Evolutionary conservation across 352 stramenopile genomes (phyloP).

Genomic region (Blastocystis hominis): DNA sequence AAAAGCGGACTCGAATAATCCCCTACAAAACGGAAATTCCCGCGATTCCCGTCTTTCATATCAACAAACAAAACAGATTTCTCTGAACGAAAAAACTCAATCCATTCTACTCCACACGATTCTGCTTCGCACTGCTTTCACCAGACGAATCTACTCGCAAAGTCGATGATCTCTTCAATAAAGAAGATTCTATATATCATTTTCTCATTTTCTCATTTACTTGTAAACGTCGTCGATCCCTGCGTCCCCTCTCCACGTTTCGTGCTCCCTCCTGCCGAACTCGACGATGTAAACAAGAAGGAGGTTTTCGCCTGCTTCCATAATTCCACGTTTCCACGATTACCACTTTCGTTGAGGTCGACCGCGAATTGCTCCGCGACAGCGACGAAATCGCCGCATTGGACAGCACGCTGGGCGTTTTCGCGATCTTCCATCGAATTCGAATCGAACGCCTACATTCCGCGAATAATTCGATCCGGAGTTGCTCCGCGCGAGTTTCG

Average conservation of each 20-base stretch:
- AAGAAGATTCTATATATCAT: background rate
- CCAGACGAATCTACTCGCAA: background rate
- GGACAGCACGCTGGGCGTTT: background rate
- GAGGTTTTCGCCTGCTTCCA: background rate
- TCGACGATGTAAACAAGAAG: constrained; percentile 16
- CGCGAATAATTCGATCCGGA: background rate
- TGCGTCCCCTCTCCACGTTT: background rate
- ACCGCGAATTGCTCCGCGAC: background rate
- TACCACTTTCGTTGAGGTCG: background rate
- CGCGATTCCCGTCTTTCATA: constrained; percentile 1
- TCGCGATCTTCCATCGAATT: background rate
- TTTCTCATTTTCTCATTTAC: background rate
- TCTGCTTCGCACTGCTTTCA: background rate
- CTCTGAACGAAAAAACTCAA: background rate
- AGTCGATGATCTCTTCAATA: background rate
- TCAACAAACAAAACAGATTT: constrained; percentile 12
- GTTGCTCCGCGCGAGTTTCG: background rate
- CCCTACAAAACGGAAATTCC: background rate
- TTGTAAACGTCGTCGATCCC: background rate
- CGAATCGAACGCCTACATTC: background rate
- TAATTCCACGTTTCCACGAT: background rate
- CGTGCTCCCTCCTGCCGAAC: background rate
- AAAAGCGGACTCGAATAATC: background rate
- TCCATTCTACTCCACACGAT: background rate
- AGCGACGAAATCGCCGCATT: background rate